A percentile compares a stretch with the other conserved stretches of the same genome.
These are phyloP conservation scores for Wallacemonas rigidus DNA, from an alignment of 208 protist species.

Conservation along the genomic window DNA sequence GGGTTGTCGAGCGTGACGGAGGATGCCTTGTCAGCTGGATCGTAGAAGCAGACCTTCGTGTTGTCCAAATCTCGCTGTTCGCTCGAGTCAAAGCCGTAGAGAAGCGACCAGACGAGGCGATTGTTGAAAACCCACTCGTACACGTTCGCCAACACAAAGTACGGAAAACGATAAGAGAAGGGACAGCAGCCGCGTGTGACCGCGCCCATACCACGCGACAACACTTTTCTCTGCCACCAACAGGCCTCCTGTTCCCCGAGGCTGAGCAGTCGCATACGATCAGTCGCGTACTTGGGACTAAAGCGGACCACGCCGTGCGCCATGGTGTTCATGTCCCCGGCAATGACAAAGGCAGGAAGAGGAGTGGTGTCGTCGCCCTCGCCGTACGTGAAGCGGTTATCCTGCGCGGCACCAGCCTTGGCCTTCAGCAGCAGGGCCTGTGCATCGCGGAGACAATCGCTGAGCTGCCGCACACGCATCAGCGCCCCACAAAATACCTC, in stretches of 20 bases:
- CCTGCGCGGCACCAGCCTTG: not conserved
- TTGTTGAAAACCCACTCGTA: slow-evolving; percentile 58
- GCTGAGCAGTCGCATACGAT: slow-evolving; percentile 61
- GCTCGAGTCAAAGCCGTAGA: slow-evolving; percentile 58
- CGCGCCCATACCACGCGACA: slow-evolving; percentile 46
- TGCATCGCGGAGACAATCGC: slow-evolving; percentile 62
- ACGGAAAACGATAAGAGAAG: slow-evolving; percentile 57
- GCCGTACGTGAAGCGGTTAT: not conserved
- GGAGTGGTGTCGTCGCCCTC: not conserved
- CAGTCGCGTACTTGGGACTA: slow-evolving; percentile 35
- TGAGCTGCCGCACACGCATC: slow-evolving; percentile 66
- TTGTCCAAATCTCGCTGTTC: slow-evolving; percentile 37
- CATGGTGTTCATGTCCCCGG: slow-evolving; percentile 84
- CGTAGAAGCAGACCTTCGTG: slow-evolving; percentile 64
- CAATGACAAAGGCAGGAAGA: slow-evolving; percentile 59
- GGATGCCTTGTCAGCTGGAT: slow-evolving; percentile 63
- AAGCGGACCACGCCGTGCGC: slow-evolving; percentile 73
- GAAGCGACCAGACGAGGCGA: slow-evolving; percentile 43
- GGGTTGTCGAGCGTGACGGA: slow-evolving; percentile 70
- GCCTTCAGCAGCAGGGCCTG: slow-evolving; percentile 27
- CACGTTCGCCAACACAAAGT: slow-evolving; percentile 30
- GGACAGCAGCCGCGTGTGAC: slow-evolving; percentile 54
- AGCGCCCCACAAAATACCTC: slow-evolving; percentile 78
- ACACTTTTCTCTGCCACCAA: slow-evolving; percentile 80
- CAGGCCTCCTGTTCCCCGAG: slow-evolving; percentile 74